Base-by-base conservation (phyloP, 208 protist genomes). In the Balamuthia mandrillaris region DNA sequence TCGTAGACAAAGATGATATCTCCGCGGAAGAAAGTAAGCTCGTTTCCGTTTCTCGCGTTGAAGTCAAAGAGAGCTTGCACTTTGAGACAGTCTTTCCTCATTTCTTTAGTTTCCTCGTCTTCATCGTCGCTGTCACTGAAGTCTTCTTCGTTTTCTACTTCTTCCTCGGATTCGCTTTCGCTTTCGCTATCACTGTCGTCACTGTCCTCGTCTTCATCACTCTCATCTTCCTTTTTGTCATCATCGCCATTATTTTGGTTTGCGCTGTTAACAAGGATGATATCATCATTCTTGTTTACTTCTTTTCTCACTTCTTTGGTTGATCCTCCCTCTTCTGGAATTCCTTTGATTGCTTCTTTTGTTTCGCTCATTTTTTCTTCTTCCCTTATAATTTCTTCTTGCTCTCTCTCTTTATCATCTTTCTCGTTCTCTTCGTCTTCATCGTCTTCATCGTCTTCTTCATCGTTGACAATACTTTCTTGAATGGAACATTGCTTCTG, bases 51-150 rank as follows among this genome's bases (percentile, higher is more conserved):
- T 6, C 65, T 37, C 5, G 65, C 65, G 1, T 18, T 29, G n/a
- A 75, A 75, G 65, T 75, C 65, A 44, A 54, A 75, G 18, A 75
- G 33, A 3, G 65, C 65, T 44, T 75, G 41, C 7, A 44, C 65
- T 5, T 44, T 37, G 24, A 75, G 31, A 0, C 31, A 27, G 37
- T 75, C 10, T n/a, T 51, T 29, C 41, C 52, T 6, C n/a, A 24
- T 44, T 21, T 75, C 65, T 3, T 75, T 44, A 18, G 45, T 44
- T 31, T 75, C 65, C 0, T 75, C 65, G 31, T 7, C 21, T 45
- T 75, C 65, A 18, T 75, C 65, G 3, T 52, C 39, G 3, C 52
- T 44, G 0, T 54, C 47, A 24, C 18, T 18, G 14, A 21, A 24
- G 47, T 18, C 18, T 54, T 54, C 47, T 18, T 54, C 47, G 14